These are phyloP conservation scores for Citrus unshiu DNA, from an alignment of 345 rosid genomes.

Conservation along the genomic window DNA sequence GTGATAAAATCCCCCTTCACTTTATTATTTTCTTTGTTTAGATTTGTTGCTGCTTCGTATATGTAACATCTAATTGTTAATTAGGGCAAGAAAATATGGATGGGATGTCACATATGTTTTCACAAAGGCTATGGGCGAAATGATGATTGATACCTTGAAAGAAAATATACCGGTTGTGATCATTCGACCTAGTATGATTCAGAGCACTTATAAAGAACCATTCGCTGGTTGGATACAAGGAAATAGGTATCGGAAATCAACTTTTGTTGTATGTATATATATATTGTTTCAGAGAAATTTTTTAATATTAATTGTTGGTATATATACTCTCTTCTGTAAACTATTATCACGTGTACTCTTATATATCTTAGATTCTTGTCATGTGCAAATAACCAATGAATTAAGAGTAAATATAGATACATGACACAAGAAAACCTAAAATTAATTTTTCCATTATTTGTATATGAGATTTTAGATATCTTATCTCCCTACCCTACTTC, in stretches of 20 bases:
- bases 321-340: too few relatives aligned
- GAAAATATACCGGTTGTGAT: constrained; percentile 78
- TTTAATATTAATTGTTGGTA: too few relatives aligned
- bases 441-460: too few relatives aligned
- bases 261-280: too few relatives aligned
- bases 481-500: not conserved
- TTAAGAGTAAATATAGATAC: not conserved
- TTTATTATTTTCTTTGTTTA: not conserved
- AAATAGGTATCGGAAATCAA: constrained; percentile 47
- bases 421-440: too few relatives aligned
- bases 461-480: too few relatives aligned
- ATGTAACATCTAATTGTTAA: not conserved
- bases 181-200: constrained; percentile 78
- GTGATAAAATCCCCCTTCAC: too few relatives aligned
- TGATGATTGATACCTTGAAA: constrained; percentile 70
- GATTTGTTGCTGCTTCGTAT: too few relatives aligned
- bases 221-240: constrained; percentile 99
- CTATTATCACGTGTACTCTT: too few relatives aligned
- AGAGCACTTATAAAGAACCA: constrained; percentile 87
- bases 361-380: too few relatives aligned
- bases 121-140: constrained; percentile 99
- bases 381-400: not conserved
- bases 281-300: too few relatives aligned
- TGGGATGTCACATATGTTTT: constrained; percentile 90
- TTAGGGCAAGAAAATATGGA: constrained; percentile 79